Base-by-base conservation (phyloP, 192 early-diverging fungal species). In the Chytriomyces sp. region DNA sequence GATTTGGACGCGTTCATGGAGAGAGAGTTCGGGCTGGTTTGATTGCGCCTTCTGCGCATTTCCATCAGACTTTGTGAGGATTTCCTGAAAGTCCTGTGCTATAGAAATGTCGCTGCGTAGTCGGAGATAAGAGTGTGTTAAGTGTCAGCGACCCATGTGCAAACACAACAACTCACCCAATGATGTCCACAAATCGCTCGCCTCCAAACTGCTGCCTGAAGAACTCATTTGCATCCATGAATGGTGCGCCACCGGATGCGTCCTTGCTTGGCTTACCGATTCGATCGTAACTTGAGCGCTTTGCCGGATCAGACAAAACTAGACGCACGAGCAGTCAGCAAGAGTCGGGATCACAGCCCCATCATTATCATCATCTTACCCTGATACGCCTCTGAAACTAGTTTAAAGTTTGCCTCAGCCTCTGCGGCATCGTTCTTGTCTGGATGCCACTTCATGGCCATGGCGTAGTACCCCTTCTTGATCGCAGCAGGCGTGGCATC, bases 151-250 rank as follows among this genome's bases (percentile, higher is more conserved):
- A 50, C 68, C 68, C 68, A 69, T 20, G 68, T 50, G 68, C 26
- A 18, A 50, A 28, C 16, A 3, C 2, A 16, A 16, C 66, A 35
- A 11, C 68, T 5, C 45, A 69, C 62, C 98, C 98, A 83, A 99
- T 97, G 81, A 98, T 92, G 82, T 94, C 92, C n/a, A 93, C 89
- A 86, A 99, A 99, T 62, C 93, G 91, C 79, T 98, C 98, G 46
- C 96, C 96, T 66, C 98, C 98, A 87, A 99, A 99, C 63, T 94
- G 92, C 86, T 95, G 91, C 77, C 88, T 93, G 83, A 99, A 99
- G 86, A 99, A 98, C 67, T 93, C 93, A 61, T 93, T 90, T 18
- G 98, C 95, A 75, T 99, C 95, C 50, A 95, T 90, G 87, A 68
- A 77, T 45, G 47, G 61, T 53, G 80, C 80, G 23, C 90, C 89